Conservation (phyloP, 2,329 filamentous ascomycete genomes). For the Madurella mycetomatis region DNA sequence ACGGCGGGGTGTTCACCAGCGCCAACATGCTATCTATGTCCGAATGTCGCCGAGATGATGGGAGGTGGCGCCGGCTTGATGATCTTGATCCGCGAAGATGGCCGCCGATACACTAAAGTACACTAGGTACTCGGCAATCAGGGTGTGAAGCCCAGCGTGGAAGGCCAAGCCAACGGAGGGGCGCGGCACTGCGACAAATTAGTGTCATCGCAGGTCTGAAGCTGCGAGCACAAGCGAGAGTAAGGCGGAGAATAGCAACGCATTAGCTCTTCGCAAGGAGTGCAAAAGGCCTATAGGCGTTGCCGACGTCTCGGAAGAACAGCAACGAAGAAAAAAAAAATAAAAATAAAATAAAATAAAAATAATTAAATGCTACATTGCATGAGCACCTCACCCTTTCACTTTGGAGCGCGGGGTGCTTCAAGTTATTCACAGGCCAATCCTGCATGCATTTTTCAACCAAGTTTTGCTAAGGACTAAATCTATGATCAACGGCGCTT, state of each 20-base stretch:
- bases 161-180: background rate
- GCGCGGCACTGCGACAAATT: background rate
- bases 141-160: background rate
- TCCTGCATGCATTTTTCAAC: background rate
- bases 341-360: background rate
- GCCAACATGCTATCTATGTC: background rate
- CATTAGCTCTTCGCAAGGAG: background rate
- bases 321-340: background rate
- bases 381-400: background rate
- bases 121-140: background rate
- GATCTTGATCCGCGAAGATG: constrained; percentile 4
- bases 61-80: constrained; percentile 6
- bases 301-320: too few relatives aligned
- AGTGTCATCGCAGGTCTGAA: background rate
- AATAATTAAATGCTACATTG: background rate
- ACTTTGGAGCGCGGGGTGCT: background rate
- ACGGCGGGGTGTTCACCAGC: background rate
- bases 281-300: background rate
- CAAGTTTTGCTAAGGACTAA: too few relatives aligned
- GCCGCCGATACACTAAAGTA: background rate
- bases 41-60: constrained; percentile 3
- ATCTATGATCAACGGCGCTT: too few relatives aligned
- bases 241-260: background rate
- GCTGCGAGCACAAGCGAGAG: background rate
- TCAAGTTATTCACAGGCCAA: background rate